Evolutionary conservation across 495 filamentous ascomycete genomes (phyloP), one percentile per base, ranked within the genome.

Genomic region (Extremus antarcticus): DNA sequence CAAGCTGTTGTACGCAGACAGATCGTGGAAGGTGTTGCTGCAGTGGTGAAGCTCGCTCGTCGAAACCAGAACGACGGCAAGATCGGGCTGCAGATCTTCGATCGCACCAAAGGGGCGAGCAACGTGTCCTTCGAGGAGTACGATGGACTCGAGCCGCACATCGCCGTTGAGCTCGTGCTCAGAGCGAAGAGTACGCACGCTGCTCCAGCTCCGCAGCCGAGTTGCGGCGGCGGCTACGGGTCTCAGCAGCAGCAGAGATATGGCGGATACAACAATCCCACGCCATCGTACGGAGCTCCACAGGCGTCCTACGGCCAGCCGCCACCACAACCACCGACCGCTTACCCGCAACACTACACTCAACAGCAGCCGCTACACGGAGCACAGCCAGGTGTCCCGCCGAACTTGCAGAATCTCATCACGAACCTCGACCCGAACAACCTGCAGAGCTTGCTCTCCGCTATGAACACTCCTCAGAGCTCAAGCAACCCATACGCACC

Each of bases 71-170:
- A 74, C 25, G 78, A 75, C 1, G 80, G 83, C 47, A 85, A 81
- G 59, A 84, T 96, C 50, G 76, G 83, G 1, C 69, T 97, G 23
- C 86, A 89, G 63, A 77, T 95, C 19, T 96, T 96, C 63, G 86
- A 90, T 69, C 84, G 91, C 17, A 83, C 80, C 41, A 87, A 85
- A 24, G 87, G 84, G 23, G 73, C 71, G 39, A 78, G 80, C 56
- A 88, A 83, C 56, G 80, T 91, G 55, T 79, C 77, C 25, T 96
- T 85, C 65, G 86, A 90, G 60, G 81, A 90, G 60, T 98, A 98
- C 63, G 78, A 84, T 38, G 80, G 86, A 59, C 73, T 96, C 2
- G 87, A 92, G 4, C 84, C 88, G 0, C 66, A 73, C 8, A 78
- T 87, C 25, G 88, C 84, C 2, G 87, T 84, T 10, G 86, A 90